Conservation (phyloP, 805 yeast species). For the Kodamaea lidongshanica region DNA sequence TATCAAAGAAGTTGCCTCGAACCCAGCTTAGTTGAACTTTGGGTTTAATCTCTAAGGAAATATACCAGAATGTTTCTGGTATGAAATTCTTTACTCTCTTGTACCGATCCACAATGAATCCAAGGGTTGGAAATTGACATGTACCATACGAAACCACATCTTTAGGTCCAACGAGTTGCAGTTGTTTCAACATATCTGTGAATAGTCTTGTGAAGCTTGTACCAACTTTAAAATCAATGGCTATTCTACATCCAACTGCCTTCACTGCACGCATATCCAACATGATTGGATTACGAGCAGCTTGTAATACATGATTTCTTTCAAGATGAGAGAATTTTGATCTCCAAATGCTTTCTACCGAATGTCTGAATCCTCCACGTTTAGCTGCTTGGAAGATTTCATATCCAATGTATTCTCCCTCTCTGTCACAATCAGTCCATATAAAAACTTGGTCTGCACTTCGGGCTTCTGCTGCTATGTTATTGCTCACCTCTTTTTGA, state of each 20-base stretch:
- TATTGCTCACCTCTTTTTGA: conserved; percentile 48
- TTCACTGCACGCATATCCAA: conserved; percentile 65
- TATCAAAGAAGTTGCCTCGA: conserved; percentile 65
- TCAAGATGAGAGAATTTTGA: conserved; percentile 88
- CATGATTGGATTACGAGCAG: conserved; percentile 62
- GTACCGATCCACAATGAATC: conserved; percentile 91
- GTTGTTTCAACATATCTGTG: conserved; percentile 45
- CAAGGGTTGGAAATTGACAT: conserved; percentile 95
- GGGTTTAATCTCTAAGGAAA: conserved; percentile 42
- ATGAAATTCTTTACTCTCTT: conserved; percentile 64
- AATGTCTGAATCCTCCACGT: conserved; percentile 44
- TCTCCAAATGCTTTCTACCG: conserved; percentile 47
- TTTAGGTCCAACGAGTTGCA: conserved; percentile 24
- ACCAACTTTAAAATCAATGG: conserved; percentile 85
- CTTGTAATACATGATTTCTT: conserved; percentile 60
- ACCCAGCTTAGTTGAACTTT: conserved; percentile 61
- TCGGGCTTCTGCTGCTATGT: conserved; percentile 62
- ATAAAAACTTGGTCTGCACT: conserved; percentile 64
- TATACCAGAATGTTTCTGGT: conserved; percentile 76
- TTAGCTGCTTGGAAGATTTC: conserved; percentile 72
- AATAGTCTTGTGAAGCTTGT: conserved; percentile 80
- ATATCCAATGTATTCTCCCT: conserved; percentile 89
- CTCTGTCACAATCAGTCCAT: conserved; percentile 99
- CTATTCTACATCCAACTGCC: conserved; percentile 83
- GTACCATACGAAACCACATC: conserved; percentile 72